Conservation (phyloP, 257 asterid genomes). For the Vinca minor region DNA sequence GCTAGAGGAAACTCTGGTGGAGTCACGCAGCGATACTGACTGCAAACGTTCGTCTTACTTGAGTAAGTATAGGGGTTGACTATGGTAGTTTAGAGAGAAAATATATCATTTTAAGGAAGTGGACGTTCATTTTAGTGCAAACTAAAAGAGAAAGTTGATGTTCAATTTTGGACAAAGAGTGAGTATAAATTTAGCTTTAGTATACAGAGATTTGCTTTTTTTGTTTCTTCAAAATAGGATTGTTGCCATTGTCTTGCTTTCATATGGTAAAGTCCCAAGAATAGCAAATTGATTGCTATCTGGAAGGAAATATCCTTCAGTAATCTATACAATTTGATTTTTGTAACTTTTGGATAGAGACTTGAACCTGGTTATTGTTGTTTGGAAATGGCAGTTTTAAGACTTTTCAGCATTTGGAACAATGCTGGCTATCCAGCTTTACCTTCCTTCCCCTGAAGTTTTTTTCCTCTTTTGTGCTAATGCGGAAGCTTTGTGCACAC, state of each 20-base stretch:
- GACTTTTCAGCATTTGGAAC: neutral
- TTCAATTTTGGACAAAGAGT: no score
- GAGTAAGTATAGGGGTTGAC: no score
- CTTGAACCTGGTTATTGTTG: neutral
- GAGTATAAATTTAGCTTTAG: neutral
- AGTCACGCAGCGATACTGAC: conserved; percentile 67
- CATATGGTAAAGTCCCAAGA: neutral
- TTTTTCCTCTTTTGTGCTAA: no score
- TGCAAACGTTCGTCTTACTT: no score
- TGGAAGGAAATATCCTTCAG: no score
- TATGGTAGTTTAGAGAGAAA: no score
- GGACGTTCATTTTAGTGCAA: neutral
- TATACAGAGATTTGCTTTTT: neutral
- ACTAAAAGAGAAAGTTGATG: no score
- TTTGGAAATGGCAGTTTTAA: neutral
- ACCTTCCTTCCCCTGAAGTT: neutral
- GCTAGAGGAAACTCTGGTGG: conserved; percentile 71
- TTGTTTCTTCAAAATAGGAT: neutral
- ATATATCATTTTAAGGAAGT: neutral
- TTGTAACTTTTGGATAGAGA: neutral
- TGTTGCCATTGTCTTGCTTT: neutral
- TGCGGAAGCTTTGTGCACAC: no score
- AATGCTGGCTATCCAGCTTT: neutral
- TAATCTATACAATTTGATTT: neutral
- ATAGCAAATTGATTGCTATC: no score